Percentiles rank a stretch among this genome's conserved stretches.
These are phyloP conservation scores for Maudiozyma turicensis DNA, from an alignment of 805 yeast species.

Conservation along the genomic window DNA sequence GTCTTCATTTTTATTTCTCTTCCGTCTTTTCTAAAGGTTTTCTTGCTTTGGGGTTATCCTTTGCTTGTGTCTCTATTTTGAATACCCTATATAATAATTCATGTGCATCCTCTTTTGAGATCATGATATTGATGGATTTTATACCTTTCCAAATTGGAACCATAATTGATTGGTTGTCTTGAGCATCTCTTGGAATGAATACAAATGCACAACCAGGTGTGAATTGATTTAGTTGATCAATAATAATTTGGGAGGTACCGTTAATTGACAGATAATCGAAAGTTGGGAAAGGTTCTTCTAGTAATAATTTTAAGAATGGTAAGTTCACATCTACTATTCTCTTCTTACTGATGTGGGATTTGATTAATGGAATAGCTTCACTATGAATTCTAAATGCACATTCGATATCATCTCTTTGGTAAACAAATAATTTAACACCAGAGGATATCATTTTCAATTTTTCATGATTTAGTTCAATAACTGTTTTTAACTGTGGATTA, in stretches of 20 bases:
- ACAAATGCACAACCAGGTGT: slow-evolving; percentile 80
- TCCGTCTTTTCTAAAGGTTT: neutral
- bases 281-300: slow-evolving; percentile 75
- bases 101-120: slow-evolving; percentile 82
- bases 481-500: slow-evolving; percentile 62
- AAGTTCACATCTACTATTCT: slow-evolving; percentile 51
- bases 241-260: slow-evolving; percentile 47
- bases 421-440: slow-evolving; percentile 83
- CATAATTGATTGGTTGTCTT: slow-evolving; percentile 53
- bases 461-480: slow-evolving; percentile 59
- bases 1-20: neutral
- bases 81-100: slow-evolving; percentile 82
- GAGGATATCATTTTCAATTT: slow-evolving; percentile 83
- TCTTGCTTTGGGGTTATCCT: slow-evolving; percentile 6
- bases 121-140: slow-evolving; percentile 80
- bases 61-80: slow-evolving; percentile 44
- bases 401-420: slow-evolving; percentile 66
- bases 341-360: slow-evolving; percentile 47
- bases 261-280: slow-evolving; percentile 43
- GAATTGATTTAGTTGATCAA: slow-evolving; percentile 41
- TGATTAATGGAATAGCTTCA: slow-evolving; percentile 69
- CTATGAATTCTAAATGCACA: slow-evolving; percentile 93
- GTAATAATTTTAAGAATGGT: slow-evolving; percentile 50
- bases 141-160: slow-evolving; percentile 90
- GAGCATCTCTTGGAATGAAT: slow-evolving; percentile 45